Evolutionary conservation across 345 rosid species (phyloP), one percentile per base, ranked within the genome.

Genomic region (Mallotus nudiflorus): DNA sequence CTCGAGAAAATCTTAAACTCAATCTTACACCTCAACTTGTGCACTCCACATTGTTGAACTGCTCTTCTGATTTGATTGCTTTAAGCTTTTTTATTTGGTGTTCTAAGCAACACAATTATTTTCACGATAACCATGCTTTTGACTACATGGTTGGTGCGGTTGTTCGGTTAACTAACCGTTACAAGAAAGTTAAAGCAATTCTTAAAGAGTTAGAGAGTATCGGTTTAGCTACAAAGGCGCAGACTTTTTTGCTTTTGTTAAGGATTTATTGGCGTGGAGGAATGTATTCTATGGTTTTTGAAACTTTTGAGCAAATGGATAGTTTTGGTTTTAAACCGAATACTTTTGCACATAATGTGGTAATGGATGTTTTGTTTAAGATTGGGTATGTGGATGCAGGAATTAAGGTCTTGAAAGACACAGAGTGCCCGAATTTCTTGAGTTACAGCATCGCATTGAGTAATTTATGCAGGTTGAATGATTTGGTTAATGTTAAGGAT

Each of bases 251-350:
- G 80, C 73, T 87, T 22, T 63, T 91, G 68, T 56, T 91, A 65
- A 85, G 93, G 82, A 84, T 89, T 66, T 89, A 80, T 71, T 91
- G 97, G 96, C 86, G 77, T 66, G 94, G 90, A 71, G 82, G 81
- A 49, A 59, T 77, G 72, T 76, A 82, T 56, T 80, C 59, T 24
- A 84, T 75, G 71, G 90, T 90, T 53, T 69, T 89, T 1, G 87
- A 89, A 70, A 74, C 87, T 61, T 83, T 76, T 64, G 80, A 55
- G 35, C 69, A 82, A 70, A 83, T 91, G 93, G 68, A 3, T 56
- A 39, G 40, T 6, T 81, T 82, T 54, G 90, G 97, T 25, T 89
- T 76, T 70, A 70, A 66, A 22, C 89, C 88, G 1, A 87, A 82
- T 46, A 82, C 90, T 1, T 88, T 87, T 67, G 91, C 90, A 0